Conservation (phyloP, 2,329 filamentous ascomycete genomes). For the Setomelanomma holmii region DNA sequence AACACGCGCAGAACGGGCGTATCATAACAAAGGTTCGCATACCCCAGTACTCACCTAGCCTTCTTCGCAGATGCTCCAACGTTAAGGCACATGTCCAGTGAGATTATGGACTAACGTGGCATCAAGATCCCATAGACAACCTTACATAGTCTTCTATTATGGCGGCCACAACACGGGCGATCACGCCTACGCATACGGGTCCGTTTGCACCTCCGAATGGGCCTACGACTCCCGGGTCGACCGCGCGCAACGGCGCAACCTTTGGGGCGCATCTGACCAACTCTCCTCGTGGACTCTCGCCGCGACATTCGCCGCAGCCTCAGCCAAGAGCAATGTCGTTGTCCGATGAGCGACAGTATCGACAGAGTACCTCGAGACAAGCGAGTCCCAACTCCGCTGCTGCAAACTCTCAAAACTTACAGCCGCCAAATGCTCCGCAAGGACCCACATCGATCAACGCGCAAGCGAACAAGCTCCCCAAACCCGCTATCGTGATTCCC, state of each 20-base stretch:
- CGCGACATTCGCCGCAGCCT: conserved; percentile 49
- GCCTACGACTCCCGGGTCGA: conserved; percentile 50
- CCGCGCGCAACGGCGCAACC: conserved; percentile 36
- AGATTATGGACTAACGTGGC: conserved; percentile 18
- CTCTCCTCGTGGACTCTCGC: conserved; percentile 51
- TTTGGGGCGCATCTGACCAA: conserved; percentile 51
- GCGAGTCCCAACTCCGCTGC: conserved; percentile 58
- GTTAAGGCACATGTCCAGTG: too few relatives aligned
- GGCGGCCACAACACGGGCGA: conserved; percentile 54
- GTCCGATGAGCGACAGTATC: conserved; percentile 55
- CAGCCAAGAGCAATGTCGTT: conserved; percentile 58
- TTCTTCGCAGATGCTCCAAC: too few relatives aligned
- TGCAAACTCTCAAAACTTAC: conserved; percentile 54
- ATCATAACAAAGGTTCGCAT: conserved; percentile 29
- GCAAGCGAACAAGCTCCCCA: conserved; percentile 55
- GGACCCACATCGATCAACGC: conserved; percentile 56
- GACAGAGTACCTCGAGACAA: conserved; percentile 52
- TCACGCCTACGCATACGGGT: conserved; percentile 52
- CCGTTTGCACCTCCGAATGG: conserved; percentile 49
- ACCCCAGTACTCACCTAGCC: too few relatives aligned
- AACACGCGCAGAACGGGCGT: conserved; percentile 20
- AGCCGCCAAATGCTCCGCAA: conserved; percentile 51
- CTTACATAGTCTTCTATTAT: conserved; percentile 32
- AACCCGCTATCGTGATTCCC: conserved; percentile 57
- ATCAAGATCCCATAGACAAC: conserved; percentile 9